A percentile compares a stretch with the other conserved stretches of the same genome.
Evolutionary conservation across 129 eudicot species (phyloP).

Genomic region (Centella asiatica): DNA sequence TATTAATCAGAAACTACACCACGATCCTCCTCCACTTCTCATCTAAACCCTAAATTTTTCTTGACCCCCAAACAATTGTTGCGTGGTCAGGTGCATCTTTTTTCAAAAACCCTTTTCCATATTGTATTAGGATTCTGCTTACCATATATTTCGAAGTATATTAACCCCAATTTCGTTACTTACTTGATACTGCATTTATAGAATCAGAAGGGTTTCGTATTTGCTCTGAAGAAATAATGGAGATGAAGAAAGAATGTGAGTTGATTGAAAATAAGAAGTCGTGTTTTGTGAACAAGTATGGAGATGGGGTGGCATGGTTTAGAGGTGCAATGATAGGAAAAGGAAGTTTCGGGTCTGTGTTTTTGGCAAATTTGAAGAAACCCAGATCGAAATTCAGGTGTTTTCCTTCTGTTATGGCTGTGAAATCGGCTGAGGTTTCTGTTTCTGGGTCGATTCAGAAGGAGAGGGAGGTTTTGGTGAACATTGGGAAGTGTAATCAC

Average conservation of each 20-base stretch:
- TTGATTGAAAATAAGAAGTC: conserved; percentile 3
- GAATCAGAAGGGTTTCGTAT: not conserved
- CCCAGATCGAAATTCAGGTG: conserved; percentile 52
- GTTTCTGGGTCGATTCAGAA: conserved; percentile 60
- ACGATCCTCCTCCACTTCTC: not conserved
- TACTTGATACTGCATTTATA: not conserved
- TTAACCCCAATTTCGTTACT: conserved; percentile 7
- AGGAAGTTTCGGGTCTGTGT: conserved; percentile 72
- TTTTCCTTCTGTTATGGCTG: conserved; percentile 69
- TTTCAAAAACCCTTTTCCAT: not conserved
- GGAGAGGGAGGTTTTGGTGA: conserved; percentile 53
- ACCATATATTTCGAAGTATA: not conserved
- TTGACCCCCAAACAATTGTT: not conserved
- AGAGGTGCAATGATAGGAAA: conserved; percentile 66
- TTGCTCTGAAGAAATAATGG: not conserved
- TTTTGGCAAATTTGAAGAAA: conserved; percentile 55
- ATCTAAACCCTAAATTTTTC: conserved; percentile 10
- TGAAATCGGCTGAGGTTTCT: conserved; percentile 77
- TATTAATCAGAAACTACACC: not conserved
- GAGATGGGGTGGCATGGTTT: conserved; percentile 76
- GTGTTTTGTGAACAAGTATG: conserved; percentile 29
- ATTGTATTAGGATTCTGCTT: not conserved
- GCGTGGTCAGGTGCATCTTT: not conserved
- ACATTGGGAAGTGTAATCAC: conserved; percentile 35
- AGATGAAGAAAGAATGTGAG: conserved; percentile 6